Conservation (phyloP, 768 basidiomycete species). For the Terana coerulea region DNA sequence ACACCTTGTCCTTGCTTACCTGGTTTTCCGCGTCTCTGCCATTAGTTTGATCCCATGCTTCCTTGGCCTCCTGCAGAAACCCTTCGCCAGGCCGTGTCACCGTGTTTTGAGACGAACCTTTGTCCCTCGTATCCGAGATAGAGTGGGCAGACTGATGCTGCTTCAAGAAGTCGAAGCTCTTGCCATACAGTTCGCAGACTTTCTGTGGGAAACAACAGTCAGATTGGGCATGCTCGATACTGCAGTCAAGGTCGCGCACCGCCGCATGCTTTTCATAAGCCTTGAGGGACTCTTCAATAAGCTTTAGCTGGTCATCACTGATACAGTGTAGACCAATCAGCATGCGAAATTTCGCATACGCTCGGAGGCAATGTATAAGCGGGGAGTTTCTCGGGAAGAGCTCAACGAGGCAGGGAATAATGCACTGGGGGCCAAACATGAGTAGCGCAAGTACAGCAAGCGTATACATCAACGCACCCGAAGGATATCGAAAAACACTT, state of each 20-base stretch:
- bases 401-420: neutral
- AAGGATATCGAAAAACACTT: neutral
- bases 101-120: neutral
- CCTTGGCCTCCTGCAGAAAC: neutral
- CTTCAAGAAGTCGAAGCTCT: neutral
- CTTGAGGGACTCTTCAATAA: neutral
- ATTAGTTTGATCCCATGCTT: neutral
- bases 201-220: too few relatives aligned
- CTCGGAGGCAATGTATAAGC: neutral
- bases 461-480: neutral
- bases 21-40: neutral
- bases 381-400: neutral
- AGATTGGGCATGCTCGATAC: too few relatives aligned
- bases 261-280: neutral
- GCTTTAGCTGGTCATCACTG: neutral
- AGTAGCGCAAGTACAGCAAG: neutral
- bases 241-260: too few relatives aligned
- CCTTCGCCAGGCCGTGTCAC: neutral
- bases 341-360: neutral
- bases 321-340: neutral
- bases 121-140: neutral
- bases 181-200: neutral
- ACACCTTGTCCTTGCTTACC: too few relatives aligned
- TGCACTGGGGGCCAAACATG: too few relatives aligned
- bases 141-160: neutral